A percentile compares a stretch with the other conserved stretches of the same genome.
Conservation (phyloP, 2,329 filamentous ascomycete species). For the Penicillium sp. region DNA sequence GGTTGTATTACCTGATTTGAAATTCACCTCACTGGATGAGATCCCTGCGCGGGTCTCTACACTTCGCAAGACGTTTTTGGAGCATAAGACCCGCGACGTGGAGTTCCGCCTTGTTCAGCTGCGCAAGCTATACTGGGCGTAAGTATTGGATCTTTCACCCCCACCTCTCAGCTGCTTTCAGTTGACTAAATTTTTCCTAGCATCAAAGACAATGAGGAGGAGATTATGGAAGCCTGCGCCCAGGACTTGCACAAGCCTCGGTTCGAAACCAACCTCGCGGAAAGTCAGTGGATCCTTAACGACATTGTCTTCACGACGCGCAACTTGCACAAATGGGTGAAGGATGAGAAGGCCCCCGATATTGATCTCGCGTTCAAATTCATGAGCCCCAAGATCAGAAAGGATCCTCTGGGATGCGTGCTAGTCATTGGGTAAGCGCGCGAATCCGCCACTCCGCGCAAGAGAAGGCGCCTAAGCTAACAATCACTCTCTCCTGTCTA, state of each 20-base stretch:
- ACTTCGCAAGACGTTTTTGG: slow-evolving; percentile 67
- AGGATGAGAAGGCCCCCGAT: slow-evolving; percentile 73
- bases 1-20: slow-evolving; percentile 48
- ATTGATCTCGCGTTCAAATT: slow-evolving; percentile 67
- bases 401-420: slow-evolving; percentile 81
- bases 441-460: not conserved
- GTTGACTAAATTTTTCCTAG: slow-evolving; percentile 29
- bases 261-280: slow-evolving; percentile 71
- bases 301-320: slow-evolving; percentile 77
- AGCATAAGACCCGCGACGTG: slow-evolving; percentile 77
- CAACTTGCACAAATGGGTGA: slow-evolving; percentile 76
- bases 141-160: slow-evolving; percentile 23
- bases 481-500: slow-evolving; percentile 27
- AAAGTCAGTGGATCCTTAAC: slow-evolving; percentile 75
- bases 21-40: slow-evolving; percentile 63
- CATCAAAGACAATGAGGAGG: slow-evolving; percentile 71
- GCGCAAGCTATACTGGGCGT: slow-evolving; percentile 91
- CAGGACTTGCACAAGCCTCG: slow-evolving; percentile 75
- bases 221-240: slow-evolving; percentile 71
- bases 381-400: slow-evolving; percentile 72
- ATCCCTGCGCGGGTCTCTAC: slow-evolving; percentile 63
- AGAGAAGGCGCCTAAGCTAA: slow-evolving; percentile 4
- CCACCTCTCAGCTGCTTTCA: not conserved
- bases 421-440: slow-evolving; percentile 72
- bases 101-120: slow-evolving; percentile 82